phyloP scores from a whole-genome alignment of 495 filamentous ascomycete genomes.

The Tuber aestivum region DNA sequence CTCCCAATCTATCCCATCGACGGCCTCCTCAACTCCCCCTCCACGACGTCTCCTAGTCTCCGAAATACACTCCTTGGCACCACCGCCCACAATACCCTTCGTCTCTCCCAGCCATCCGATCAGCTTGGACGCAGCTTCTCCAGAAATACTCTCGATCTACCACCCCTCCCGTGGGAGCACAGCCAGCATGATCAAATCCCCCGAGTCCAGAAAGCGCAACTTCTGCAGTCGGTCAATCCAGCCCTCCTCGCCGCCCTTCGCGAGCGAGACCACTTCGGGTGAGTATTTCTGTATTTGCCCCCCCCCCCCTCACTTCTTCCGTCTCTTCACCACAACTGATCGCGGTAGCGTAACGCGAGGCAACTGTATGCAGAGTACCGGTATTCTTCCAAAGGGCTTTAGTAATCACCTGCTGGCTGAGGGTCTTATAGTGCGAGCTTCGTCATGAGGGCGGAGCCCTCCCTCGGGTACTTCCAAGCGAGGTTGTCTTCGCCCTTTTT shows the following conservation, averaged over 20 bases:
- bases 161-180: conserved; percentile 14
- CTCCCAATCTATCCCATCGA: neutral
- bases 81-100: conserved; percentile 8
- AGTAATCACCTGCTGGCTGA: neutral
- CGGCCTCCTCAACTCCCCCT: neutral
- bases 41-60: conserved; percentile 18
- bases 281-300: conserved; percentile 1
- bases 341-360: conserved; percentile 13
- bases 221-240: neutral
- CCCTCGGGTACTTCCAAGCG: conserved; percentile 43
- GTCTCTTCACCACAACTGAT: neutral
- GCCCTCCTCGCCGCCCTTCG: neutral
- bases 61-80: conserved; percentile 16
- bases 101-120: conserved; percentile 17
- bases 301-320: neutral
- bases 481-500: conserved; percentile 35
- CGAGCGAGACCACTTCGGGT: neutral
- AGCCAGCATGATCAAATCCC: conserved; percentile 14
- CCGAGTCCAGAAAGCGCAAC: conserved; percentile 14
- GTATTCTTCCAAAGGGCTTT: conserved; percentile 28
- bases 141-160: conserved; percentile 24
- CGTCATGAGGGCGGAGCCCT: conserved; percentile 41
- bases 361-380: conserved; percentile 29
- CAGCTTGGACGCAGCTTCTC: conserved; percentile 24
- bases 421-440: conserved; percentile 7